Evolutionary conservation across 176 grass and related monocot genomes (phyloP).

Genomic region (Musa troglodytarum): DNA sequence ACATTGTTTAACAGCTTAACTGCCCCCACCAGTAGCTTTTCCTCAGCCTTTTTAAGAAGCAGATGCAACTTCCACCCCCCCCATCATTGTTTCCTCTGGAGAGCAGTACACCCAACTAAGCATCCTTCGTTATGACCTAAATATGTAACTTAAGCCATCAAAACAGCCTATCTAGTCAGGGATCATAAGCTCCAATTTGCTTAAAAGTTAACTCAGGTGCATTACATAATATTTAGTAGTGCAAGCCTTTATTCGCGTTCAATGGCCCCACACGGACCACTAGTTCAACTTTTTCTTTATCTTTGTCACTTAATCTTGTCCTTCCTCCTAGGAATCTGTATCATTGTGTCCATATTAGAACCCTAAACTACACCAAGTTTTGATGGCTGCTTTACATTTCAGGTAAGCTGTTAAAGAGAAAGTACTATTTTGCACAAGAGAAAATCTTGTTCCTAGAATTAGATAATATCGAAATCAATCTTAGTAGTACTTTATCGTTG

Average conservation of each 20-base stretch:
- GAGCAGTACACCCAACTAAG: too few relatives aligned
- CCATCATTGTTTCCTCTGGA: too few relatives aligned
- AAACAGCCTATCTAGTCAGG: background rate
- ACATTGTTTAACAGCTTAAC: background rate
- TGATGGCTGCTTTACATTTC: too few relatives aligned
- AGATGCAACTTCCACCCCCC: too few relatives aligned
- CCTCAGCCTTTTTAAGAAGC: too few relatives aligned
- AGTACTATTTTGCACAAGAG: too few relatives aligned
- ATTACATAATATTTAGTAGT: background rate
- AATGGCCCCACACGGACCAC: background rate
- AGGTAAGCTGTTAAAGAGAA: too few relatives aligned
- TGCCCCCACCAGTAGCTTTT: background rate
- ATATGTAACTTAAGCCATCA: too few relatives aligned
- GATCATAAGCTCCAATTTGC: constrained; percentile 1
- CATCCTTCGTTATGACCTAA: too few relatives aligned
- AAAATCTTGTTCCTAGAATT: too few relatives aligned
- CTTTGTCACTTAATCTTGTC: background rate
- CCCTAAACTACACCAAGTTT: background rate
- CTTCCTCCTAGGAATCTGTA: constrained; percentile 8
- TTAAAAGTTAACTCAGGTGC: background rate
- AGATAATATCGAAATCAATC: too few relatives aligned
- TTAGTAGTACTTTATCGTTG: too few relatives aligned
- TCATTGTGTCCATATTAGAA: background rate
- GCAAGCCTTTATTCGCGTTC: background rate
- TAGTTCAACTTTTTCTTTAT: background rate